A percentile compares a stretch with the other conserved stretches of the same genome.
phyloP scores from a whole-genome alignment of 148 eudicot genomes.

The Vaccinium myrtillus region DNA sequence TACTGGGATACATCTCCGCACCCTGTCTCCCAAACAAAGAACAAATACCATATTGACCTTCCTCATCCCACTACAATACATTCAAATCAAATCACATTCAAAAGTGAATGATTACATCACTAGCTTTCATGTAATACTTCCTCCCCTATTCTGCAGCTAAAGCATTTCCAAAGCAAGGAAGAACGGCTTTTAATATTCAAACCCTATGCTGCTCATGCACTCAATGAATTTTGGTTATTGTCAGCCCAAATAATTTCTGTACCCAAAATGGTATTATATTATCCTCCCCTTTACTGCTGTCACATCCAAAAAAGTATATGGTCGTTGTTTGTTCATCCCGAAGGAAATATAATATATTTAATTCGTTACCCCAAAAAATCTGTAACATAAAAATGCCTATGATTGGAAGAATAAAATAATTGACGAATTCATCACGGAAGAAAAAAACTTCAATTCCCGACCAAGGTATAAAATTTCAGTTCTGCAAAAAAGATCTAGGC shows the following conservation, averaged over 20 bases:
- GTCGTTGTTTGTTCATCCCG: background rate
- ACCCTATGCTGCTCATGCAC: background rate
- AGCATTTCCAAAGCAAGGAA: background rate
- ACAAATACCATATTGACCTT: background rate
- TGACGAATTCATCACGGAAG: background rate
- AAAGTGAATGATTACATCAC: background rate
- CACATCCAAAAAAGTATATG: background rate
- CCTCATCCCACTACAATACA: background rate
- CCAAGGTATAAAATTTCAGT: background rate
- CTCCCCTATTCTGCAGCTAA: background rate
- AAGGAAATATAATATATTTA: background rate
- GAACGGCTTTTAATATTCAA: background rate
- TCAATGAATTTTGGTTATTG: background rate
- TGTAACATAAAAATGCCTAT: background rate
- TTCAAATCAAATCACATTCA: background rate
- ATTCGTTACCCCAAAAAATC: background rate
- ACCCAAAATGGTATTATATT: background rate
- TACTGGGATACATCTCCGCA: background rate
- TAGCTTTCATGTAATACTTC: background rate
- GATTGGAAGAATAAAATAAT: background rate
- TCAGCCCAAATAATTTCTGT: background rate
- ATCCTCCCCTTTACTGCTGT: background rate
- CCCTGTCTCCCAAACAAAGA: background rate
- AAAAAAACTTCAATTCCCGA: background rate
- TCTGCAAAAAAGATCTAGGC: conserved; percentile 6